These are phyloP conservation scores for Anthracocystis walkeri DNA, from an alignment of 1,284 basidiomycete genomes.

Conservation along the genomic window DNA sequence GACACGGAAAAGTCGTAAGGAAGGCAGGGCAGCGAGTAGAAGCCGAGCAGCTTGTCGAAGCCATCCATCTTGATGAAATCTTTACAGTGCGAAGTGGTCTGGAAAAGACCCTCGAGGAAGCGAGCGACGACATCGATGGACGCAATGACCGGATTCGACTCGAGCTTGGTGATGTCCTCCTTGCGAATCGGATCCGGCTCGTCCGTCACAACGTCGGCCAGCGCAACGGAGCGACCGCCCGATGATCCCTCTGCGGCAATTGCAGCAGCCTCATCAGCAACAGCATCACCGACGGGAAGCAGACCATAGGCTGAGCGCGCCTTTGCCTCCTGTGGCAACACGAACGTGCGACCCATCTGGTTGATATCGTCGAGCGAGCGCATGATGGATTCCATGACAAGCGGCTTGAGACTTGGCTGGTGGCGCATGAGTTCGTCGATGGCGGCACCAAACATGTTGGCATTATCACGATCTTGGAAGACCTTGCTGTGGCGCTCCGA, in stretches of 20 bases:
- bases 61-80: slow-evolving; percentile 89
- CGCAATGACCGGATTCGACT: slow-evolving; percentile 56
- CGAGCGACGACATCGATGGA: slow-evolving; percentile 65
- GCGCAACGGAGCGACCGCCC: slow-evolving; percentile 31
- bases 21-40: slow-evolving; percentile 86
- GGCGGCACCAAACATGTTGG: slow-evolving; percentile 84
- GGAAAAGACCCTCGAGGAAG: slow-evolving; percentile 87
- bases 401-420: slow-evolving; percentile 85
- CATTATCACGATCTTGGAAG: slow-evolving; percentile 92
- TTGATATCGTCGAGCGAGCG: slow-evolving; percentile 72
- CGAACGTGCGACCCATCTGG: slow-evolving; percentile 76
- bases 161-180: slow-evolving; percentile 45
- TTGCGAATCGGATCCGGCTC: slow-evolving; percentile 58
- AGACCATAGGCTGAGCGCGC: slow-evolving; percentile 50
- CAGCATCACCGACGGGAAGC: slow-evolving; percentile 30
- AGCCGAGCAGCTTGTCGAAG: slow-evolving; percentile 79
- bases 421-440: slow-evolving; percentile 97
- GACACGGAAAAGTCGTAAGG: slow-evolving; percentile 90
- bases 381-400: slow-evolving; percentile 72
- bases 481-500: slow-evolving; percentile 86
- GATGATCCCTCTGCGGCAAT: slow-evolving; percentile 11
- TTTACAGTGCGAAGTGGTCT: slow-evolving; percentile 84
- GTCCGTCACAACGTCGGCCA: slow-evolving; percentile 56
- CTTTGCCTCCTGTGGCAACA: slow-evolving; percentile 40
- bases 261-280: slow-evolving; percentile 27